Evolutionary conservation across 2,329 filamentous ascomycete genomes (phyloP).

Genomic region (Berkeleyomyces rouxiae): DNA sequence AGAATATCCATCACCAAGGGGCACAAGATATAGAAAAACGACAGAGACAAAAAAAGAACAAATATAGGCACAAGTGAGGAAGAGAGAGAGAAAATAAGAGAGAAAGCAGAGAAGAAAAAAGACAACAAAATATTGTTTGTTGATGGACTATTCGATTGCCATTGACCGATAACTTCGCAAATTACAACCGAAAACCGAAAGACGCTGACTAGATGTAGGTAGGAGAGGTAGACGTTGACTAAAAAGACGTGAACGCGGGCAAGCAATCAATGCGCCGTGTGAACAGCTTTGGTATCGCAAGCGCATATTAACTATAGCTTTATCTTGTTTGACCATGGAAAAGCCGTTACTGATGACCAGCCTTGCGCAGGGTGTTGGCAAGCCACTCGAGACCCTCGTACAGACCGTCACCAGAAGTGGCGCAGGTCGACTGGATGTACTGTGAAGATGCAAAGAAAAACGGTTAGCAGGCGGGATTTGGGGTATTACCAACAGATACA

Average conservation of each 20-base stretch:
- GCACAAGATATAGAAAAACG: constrained; percentile 13
- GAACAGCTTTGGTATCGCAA: constrained; percentile 12
- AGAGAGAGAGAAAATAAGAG: constrained; percentile 13
- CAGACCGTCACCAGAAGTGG: constrained; percentile 96
- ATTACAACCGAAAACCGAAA: constrained; percentile 40
- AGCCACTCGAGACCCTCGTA: constrained; percentile 98
- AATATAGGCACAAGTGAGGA: constrained; percentile 14
- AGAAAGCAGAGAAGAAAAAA: constrained; percentile 15
- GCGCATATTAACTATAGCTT: constrained; percentile 13
- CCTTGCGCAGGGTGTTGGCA: constrained; percentile 67
- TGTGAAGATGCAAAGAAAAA: constrained; percentile 21
- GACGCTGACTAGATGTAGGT: constrained; percentile 14
- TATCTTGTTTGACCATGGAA: constrained; percentile 5
- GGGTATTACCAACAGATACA: not conserved
- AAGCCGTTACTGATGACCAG: constrained; percentile 41
- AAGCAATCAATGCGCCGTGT: constrained; percentile 6
- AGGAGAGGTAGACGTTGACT: constrained; percentile 13
- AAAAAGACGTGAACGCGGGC: constrained; percentile 13
- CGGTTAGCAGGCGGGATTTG: constrained; percentile 15
- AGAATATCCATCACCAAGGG: not conserved
- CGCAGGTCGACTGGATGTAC: constrained; percentile 99
- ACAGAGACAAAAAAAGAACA: constrained; percentile 14
- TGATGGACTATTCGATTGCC: constrained; percentile 39
- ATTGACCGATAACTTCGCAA: constrained; percentile 37
- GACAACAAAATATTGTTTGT: constrained; percentile 20